Evolutionary conservation across 768 basidiomycete genomes (phyloP), one percentile per base, ranked within the genome.

Genomic region (Jaapia argillacea): DNA sequence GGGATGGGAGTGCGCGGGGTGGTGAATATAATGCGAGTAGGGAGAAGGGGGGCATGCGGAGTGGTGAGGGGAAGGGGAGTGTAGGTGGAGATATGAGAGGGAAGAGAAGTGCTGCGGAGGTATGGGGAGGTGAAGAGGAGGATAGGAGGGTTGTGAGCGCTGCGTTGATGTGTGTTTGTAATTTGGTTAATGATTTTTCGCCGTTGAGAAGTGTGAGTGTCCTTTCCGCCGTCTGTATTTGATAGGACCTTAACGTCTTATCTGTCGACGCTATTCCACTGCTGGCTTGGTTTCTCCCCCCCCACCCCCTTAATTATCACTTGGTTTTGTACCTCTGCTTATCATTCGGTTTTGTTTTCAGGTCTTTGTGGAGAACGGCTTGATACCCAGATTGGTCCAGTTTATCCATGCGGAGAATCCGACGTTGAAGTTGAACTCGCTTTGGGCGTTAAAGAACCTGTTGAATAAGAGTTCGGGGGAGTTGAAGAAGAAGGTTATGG

Each of bases 391-490:
- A 1, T 65, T 93, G 6, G 73, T 81, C 23, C 65, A 73, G 40
- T 62, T 91, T 1, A 58, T 83, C 3, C 58, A 64, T 22, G 65
- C 66, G 5, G 65, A 66, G 0, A 79, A 87, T 46, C 65, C 71
- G 6, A 68, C 70, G 0, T 64, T 91, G 5, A 66, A 76, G 5
- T 57, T 83, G 23, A 89, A 79, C 48, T 77, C 83, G 0, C 55
- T 93, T n/a, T 93, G 91, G 90, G 84, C 83, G 0, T 60, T 92
- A 26, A 90, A 88, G 58, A 96, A 93, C 53, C 56, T 88, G n/a
- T 56, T 89, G 2, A 74, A 74, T 56, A 81, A 80, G 53, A 75
- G 79, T 25, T 63, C 61, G 2, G 61, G 66, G n/a, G 67, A 70
- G 35, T 74, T 75, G 41, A 91, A 88, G 60, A 63, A 63, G 33